Conservation (phyloP, 2,329 filamentous ascomycete genomes). For the Alternaria alternata region DNA sequence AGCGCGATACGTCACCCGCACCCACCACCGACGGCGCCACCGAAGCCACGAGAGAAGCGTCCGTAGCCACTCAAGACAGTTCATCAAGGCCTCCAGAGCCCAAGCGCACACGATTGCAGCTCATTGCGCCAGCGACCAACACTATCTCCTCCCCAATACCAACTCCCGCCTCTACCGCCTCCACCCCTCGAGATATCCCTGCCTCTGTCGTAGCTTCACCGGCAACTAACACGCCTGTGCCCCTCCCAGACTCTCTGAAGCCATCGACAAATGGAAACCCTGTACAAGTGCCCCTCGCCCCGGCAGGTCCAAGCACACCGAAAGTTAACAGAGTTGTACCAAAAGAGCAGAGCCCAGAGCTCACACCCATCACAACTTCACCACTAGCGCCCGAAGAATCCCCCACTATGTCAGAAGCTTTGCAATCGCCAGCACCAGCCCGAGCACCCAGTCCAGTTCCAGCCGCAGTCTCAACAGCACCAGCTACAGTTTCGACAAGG, state of each 20-base stretch:
- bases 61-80: conserved; percentile 39
- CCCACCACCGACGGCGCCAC: conserved; percentile 21
- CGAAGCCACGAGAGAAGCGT: conserved; percentile 31
- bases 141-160: conserved; percentile 20
- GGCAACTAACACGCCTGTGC: conserved; percentile 16
- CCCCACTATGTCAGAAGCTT: conserved; percentile 10
- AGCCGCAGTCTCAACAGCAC: conserved; percentile 12
- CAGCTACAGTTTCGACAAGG: conserved; percentile 47
- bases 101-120: conserved; percentile 40
- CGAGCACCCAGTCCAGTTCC: conserved; percentile 15
- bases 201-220: conserved; percentile 27
- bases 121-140: conserved; percentile 23
- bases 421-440: conserved; percentile 9
- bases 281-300: conserved; percentile 55
- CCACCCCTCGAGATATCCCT: conserved; percentile 16
- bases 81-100: conserved; percentile 36
- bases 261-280: conserved; percentile 27
- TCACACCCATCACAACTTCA: conserved; percentile 28
- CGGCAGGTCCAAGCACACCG: conserved; percentile 51
- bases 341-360: conserved; percentile 19
- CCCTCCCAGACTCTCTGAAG: conserved; percentile 28
- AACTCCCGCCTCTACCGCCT: conserved; percentile 20
- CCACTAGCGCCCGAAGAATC: conserved; percentile 27
- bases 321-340: conserved; percentile 24
- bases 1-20: conserved; percentile 60